phyloP scores from a whole-genome alignment of 2,329 filamentous ascomycete genomes.

The Blumeria hordei region DNA sequence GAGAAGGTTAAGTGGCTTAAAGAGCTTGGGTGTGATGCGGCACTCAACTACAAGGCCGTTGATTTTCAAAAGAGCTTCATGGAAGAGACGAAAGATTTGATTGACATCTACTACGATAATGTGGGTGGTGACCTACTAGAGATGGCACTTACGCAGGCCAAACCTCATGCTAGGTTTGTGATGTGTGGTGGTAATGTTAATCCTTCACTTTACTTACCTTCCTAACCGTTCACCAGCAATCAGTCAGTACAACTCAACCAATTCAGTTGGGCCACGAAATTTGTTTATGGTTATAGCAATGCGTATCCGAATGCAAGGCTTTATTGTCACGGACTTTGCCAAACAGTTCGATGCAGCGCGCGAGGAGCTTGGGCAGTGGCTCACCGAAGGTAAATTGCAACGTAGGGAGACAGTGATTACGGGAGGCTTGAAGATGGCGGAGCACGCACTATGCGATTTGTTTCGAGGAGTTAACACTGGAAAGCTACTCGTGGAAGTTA shows the following conservation, averaged over 20 bases:
- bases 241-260: constrained; percentile 39
- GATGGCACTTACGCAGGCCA: constrained; percentile 37
- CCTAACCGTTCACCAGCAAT: constrained; percentile 19
- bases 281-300: constrained; percentile 27
- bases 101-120: constrained; percentile 54
- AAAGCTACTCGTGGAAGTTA: constrained; percentile 32
- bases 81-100: constrained; percentile 31
- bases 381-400: constrained; percentile 49
- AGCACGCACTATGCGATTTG: constrained; percentile 35
- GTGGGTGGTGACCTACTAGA: constrained; percentile 50
- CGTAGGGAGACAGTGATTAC: constrained; percentile 44
- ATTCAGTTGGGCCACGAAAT: constrained; percentile 31
- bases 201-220: background rate
- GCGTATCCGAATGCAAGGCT: constrained; percentile 40
- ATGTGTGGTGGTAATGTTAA: constrained; percentile 33
- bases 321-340: constrained; percentile 46
- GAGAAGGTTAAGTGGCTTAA: constrained; percentile 44
- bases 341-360: constrained; percentile 31
- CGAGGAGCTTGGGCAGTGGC: constrained; percentile 38
- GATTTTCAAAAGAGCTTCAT: constrained; percentile 36
- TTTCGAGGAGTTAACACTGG: constrained; percentile 43
- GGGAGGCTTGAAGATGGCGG: constrained; percentile 40
- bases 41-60: constrained; percentile 43
- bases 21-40: constrained; percentile 41
- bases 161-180: constrained; percentile 36